Evolutionary conservation across 1,139 yeast genomes (phyloP).

Genomic region (Suhomyces anneliseae): DNA sequence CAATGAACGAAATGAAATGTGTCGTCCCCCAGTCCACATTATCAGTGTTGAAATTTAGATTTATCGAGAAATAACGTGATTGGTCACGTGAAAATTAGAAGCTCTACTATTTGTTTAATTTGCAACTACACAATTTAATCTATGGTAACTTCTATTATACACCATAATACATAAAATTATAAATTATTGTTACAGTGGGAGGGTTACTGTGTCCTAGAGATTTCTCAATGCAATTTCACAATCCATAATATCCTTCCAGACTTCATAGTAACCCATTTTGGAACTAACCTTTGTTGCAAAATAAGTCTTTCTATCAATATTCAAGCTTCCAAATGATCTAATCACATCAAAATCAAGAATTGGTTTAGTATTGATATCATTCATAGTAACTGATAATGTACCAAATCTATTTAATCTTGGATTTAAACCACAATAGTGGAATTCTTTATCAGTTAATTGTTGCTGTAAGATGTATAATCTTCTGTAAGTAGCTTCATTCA

Average conservation of each 20-base stretch:
- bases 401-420: conserved; percentile 70
- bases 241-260: conserved; percentile 69
- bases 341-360: conserved; percentile 62
- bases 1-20: too few relatives aligned
- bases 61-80: not conserved
- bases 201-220: not conserved
- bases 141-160: not conserved
- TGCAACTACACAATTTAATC: not conserved
- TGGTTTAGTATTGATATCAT: conserved; percentile 49
- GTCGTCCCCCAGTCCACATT: too few relatives aligned
- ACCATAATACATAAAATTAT: not conserved
- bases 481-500: conserved; percentile 73
- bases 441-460: conserved; percentile 75
- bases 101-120: not conserved
- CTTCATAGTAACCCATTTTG: conserved; percentile 51
- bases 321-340: conserved; percentile 51
- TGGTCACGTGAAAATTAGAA: not conserved
- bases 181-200: not conserved
- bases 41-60: too few relatives aligned
- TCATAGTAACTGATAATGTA: conserved; percentile 38
- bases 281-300: conserved; percentile 59
- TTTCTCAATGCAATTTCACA: conserved; percentile 40
- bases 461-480: conserved; percentile 84
- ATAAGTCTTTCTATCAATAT: conserved; percentile 54
- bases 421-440: conserved; percentile 76